These are phyloP conservation scores for Coniella vitis DNA, from an alignment of 2,329 filamentous ascomycete genomes.

Conservation along the genomic window DNA sequence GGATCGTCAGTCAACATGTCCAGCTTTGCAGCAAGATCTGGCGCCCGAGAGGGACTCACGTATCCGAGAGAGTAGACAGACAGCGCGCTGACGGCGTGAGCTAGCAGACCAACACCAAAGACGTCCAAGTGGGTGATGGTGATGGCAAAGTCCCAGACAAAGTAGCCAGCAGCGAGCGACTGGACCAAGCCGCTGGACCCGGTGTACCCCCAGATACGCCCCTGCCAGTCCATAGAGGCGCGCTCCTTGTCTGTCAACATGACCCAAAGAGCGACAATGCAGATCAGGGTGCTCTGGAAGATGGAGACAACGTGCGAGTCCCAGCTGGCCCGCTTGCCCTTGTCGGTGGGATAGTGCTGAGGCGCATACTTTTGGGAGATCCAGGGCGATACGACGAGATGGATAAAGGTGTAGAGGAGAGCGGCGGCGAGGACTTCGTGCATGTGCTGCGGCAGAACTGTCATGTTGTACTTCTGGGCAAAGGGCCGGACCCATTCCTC, in stretches of 20 bases:
- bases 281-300: constrained; percentile 68
- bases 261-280: constrained; percentile 64
- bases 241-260: constrained; percentile 64
- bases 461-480: constrained; percentile 54
- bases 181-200: constrained; percentile 66
- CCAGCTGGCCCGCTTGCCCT: constrained; percentile 69
- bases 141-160: constrained; percentile 73
- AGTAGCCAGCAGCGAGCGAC: constrained; percentile 72
- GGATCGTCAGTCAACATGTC: not conserved
- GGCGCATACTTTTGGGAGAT: constrained; percentile 59
- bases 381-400: constrained; percentile 58
- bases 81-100: constrained; percentile 69
- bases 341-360: constrained; percentile 55
- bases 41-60: constrained; percentile 44
- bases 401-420: constrained; percentile 61
- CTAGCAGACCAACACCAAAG: constrained; percentile 70
- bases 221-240: constrained; percentile 56
- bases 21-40: not conserved
- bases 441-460: constrained; percentile 66
- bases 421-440: constrained; percentile 68
- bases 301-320: constrained; percentile 82
- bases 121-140: constrained; percentile 61
- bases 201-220: constrained; percentile 72
- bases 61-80: constrained; percentile 72
- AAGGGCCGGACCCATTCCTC: constrained; percentile 53